Base-by-base conservation (phyloP, 2,329 filamentous ascomycete species). In the Phialophora expanda region DNA sequence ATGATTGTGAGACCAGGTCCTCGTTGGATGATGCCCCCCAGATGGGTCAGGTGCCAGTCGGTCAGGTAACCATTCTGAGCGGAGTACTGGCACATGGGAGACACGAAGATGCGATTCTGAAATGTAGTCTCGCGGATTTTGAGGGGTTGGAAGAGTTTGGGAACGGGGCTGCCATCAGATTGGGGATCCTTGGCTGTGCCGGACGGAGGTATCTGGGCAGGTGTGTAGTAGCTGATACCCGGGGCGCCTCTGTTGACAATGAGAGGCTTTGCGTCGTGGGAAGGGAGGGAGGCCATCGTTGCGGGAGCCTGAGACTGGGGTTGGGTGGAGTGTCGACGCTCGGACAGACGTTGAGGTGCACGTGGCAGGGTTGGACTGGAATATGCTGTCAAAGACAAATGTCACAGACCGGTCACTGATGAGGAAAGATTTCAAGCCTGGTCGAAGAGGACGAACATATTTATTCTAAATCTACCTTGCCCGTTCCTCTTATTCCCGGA, bases 21-120 rank as follows among this genome's bases (percentile, higher is more conserved):
- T 63, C 90, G 87, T 65, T 89, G 83, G 24, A 91, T 85, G 71
- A 93, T 93, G 67, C 91, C 89, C 64, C 92, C 91, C 28, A 94
- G 83, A 74, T 96, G 93, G 17, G 92, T 88, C 57, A 94, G 81
- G 77, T 97, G 92, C 85, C 88, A 97, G 75, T 90, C 85, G 1
- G 90, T 93, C 69, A 89, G 81, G 77, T 94, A 90, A 46, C 93
- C 88, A 74, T 90, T 84, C 53, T 88, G 74, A 14, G 87, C 85
- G 6, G 83, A 86, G 78, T 90, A 90, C 75, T 90, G 88, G 76
- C 88, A 90, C 3, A 90, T 78, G 0, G 87, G 87, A 1, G 86
- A 84, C 11, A 89, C 79, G 70, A 86, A 84, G 69, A 90, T 87
- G 70, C 88, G 85, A 76, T 90, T 90, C 69, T 87, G 87, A n/a